Evolutionary conservation across 2,329 filamentous ascomycete species (phyloP).

Genomic region (Stagonosporopsis cucurbitacearum): DNA sequence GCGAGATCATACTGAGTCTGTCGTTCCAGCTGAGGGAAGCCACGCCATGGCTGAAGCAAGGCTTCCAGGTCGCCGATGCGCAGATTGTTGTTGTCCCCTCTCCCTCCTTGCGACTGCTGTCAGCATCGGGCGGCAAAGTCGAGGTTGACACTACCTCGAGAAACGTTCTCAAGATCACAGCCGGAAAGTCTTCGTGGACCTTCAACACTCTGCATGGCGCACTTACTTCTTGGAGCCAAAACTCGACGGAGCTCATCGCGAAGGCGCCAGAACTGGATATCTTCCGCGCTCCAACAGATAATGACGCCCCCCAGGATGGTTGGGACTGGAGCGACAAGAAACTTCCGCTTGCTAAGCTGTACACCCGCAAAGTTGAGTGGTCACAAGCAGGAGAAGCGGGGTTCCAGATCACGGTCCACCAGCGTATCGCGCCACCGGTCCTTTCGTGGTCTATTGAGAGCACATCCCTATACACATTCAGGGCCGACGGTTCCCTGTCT

Average conservation of each 20-base stretch:
- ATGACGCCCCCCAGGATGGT: conserved; percentile 63
- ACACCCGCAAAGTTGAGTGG: conserved; percentile 41
- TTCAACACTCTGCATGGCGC: conserved; percentile 61
- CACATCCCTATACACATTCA: conserved; percentile 61
- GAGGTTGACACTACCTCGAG: conserved; percentile 33
- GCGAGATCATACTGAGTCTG: conserved; percentile 30
- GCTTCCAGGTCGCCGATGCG: conserved; percentile 47
- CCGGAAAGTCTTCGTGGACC: conserved; percentile 53
- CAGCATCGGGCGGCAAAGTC: conserved; percentile 53
- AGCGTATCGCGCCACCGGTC: conserved; percentile 64
- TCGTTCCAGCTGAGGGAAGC: conserved; percentile 44
- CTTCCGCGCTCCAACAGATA: conserved; percentile 71
- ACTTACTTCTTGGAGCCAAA: conserved; percentile 46
- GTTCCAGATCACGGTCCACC: conserved; percentile 53
- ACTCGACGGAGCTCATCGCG: conserved; percentile 40
- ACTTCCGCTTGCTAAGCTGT: conserved; percentile 37
- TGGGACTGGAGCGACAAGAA: conserved; percentile 61
- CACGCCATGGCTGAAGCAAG: conserved; percentile 41
- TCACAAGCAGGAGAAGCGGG: conserved; percentile 37
- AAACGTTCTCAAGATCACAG: conserved; percentile 31
- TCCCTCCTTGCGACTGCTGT: conserved; percentile 17
- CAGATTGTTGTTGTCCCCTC: conserved; percentile 35
- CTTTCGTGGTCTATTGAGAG: conserved; percentile 60
- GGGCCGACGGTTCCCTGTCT: conserved; percentile 52
- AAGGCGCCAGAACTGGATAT: conserved; percentile 56